Percentiles rank a stretch among this genome's conserved stretches.
Conservation (phyloP, 345 rosid species). For the Lumnitzera littorea region DNA sequence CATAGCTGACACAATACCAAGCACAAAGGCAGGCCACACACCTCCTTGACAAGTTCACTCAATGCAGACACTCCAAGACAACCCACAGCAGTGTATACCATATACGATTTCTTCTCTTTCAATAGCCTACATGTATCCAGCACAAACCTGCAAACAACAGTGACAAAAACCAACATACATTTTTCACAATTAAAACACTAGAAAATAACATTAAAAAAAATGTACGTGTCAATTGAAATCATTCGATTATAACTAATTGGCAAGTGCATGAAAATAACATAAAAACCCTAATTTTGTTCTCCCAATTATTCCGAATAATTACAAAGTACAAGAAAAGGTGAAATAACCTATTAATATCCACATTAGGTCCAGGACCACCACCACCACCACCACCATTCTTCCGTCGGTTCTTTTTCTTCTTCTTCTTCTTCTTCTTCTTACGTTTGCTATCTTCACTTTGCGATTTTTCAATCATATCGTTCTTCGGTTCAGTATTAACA, state of each 20-base stretch:
- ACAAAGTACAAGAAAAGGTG: not conserved
- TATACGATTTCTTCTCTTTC: constrained; percentile 88
- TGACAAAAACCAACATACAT: not conserved
- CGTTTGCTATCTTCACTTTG: constrained; percentile 31
- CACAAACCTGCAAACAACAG: constrained; percentile 55
- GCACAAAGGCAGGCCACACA: constrained; percentile 10
- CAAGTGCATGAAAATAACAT: not conserved
- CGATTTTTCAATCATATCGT: not conserved
- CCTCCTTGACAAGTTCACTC: constrained; percentile 78
- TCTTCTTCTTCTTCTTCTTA: constrained; percentile 41
- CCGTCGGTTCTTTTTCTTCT: constrained; percentile 24
- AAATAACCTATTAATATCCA: constrained; percentile 54
- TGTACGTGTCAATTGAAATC: not conserved
- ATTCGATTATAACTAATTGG: too few species aligned
- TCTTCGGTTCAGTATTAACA: constrained; percentile 18
- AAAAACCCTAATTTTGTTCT: not conserved
- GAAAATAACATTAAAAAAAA: not conserved
- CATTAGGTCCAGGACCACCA: constrained; percentile 26
- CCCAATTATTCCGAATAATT: not conserved
- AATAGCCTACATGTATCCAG: constrained; percentile 67
- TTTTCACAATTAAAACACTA: not conserved
- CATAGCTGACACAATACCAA: not conserved
- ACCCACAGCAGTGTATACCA: constrained; percentile 86
- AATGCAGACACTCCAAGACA: constrained; percentile 73
- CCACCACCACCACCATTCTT: constrained; percentile 1